Evolutionary conservation across 2,329 filamentous ascomycete species (phyloP), one percentile per base, ranked within the genome.

Genomic region (Corinectria fuckeliana): DNA sequence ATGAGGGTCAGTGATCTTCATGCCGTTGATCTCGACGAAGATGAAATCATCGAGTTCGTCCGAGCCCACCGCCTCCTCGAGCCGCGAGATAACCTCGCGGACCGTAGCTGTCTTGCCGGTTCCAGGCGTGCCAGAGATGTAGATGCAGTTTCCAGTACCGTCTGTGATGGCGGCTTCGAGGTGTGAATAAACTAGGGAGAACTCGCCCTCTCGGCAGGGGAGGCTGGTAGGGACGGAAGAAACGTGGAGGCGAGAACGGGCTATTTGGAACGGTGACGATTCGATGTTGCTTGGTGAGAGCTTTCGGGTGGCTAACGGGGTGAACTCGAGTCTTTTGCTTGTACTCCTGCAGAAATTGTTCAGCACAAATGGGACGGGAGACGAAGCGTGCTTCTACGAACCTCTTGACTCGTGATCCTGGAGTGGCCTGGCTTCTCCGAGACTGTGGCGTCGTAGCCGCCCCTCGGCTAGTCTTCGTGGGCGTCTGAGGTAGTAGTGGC

Each of bases 11-110:
- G 95, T 96, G 68, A 99, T 93, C 80, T 99, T 99, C 95, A 99
- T 98, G 67, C 95, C 96, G 76, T 99, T 99, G 78, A 99, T 98
- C 76, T 99, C 95, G 62, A 99, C 93, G 68, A 99, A 99, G 59
- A 97, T 96, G 76, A 99, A 99, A 74, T 98, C 94, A 71, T 99
- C 95, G 39, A 99, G 84, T 76, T 98, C 94, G 71, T 99, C 95
- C 7, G 90, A 88, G 47, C 87, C 84, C 1, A 98, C 95, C 1
- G 92, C 88, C n/a, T 90, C 87, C 68, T 98, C 94, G 8, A 99
- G 84, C 61, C 93, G 90, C 5, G 91, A 88, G 14, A 99, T 91
- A 1, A 98, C 95, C 76, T 99, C 95, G 47, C 95, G 90, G 9
- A 99, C 95, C 0, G 96, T 99, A 11, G 95, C 95, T 1, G 95